Evolutionary conservation across 257 asterid genomes (phyloP).

Genomic region (Leptodermis oblonga): DNA sequence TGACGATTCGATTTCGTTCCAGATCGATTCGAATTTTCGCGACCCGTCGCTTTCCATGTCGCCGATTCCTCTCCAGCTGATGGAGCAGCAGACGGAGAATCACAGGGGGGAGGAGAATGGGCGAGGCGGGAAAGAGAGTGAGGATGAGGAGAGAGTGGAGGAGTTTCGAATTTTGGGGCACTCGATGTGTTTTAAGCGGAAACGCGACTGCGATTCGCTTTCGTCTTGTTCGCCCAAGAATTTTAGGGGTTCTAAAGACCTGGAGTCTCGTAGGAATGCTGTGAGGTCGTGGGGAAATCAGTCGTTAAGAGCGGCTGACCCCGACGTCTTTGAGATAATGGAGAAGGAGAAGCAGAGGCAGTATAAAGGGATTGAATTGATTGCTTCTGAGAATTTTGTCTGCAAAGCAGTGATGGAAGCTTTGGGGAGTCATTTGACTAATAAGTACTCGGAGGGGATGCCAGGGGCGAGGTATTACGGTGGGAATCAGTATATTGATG

Average conservation of each 20-base stretch:
- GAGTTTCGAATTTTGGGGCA: conserved; percentile 41
- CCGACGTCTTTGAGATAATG: conserved; percentile 58
- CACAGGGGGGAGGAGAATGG: conserved; percentile 7
- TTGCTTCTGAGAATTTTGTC: conserved; percentile 85
- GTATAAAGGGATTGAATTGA: conserved; percentile 71
- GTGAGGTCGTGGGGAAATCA: conserved; percentile 88
- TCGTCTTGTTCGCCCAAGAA: conserved; percentile 32
- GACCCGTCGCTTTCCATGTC: conserved; percentile 37
- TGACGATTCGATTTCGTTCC: conserved; percentile 55
- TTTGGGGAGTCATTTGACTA: conserved; percentile 79
- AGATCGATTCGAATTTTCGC: conserved; percentile 51
- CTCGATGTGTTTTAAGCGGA: conserved; percentile 37
- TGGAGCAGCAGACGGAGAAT: conserved; percentile 41
- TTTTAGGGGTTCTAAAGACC: conserved; percentile 34
- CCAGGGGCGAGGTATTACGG: conserved; percentile 82
- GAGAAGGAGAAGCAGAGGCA: conserved; percentile 88
- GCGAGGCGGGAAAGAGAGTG: conserved; percentile 9
- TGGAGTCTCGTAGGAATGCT: conserved; percentile 47
- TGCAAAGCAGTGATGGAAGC: conserved; percentile 86
- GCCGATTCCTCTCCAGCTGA: conserved; percentile 59
- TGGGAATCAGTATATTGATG: conserved; percentile 80
- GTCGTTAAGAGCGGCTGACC: conserved; percentile 60
- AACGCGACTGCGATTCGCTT: conserved; percentile 24
- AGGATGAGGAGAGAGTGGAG: conserved; percentile 25
- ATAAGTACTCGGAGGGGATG: conserved; percentile 82